Base-by-base conservation (phyloP, 345 rosid genomes). In the Anastatica hierochuntica region DNA sequence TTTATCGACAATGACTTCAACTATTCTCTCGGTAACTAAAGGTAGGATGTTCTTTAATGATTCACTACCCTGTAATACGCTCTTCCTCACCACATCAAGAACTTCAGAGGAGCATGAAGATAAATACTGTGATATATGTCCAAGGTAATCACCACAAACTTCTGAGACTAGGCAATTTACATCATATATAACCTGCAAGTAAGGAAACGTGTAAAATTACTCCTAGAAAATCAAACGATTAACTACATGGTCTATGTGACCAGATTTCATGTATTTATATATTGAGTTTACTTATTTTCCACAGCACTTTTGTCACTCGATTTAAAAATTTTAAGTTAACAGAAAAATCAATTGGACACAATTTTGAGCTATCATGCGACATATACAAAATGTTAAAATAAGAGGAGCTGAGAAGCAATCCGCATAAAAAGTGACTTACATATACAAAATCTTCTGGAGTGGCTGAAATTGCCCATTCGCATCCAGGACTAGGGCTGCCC, bases 401-500 rank as follows among this genome's bases (percentile, higher is more conserved):
- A 66, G 34, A 42, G 38, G 60, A 38, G 56, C 9, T 44, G 43
- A 60, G 38, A 63, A 35, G 36, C 24, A 29, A 63, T 60, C 48
- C 20, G 67, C 23, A 58, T 29, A 12, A 58, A 23, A 33, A 50
- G 53, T n/a, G n/a, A 58, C 95, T 7, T 77, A 92, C 97, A 72
- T 78, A 85, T 53, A 85, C 63, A 67, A 88, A 81, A 74, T 92
- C 98, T 57, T 85, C 86, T 4, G 88, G 79, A 31, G 44, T 58
- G 48, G 87, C 95, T 55, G 94, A 72, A 62, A 74, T 60, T 60
- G 95, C 90, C 98, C 98, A 88, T 54, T 88, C 97, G 74, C 66
- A 65, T 69, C 86, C 95, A 42, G 97, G 76, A 62, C 49, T 71
- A 49, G 89, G 60, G 63, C 69, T 73, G 49, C 70, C 52, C 71